These are phyloP conservation scores for Boletellus ananiceps DNA, from an alignment of 768 basidiomycete species.

Conservation along the genomic window DNA sequence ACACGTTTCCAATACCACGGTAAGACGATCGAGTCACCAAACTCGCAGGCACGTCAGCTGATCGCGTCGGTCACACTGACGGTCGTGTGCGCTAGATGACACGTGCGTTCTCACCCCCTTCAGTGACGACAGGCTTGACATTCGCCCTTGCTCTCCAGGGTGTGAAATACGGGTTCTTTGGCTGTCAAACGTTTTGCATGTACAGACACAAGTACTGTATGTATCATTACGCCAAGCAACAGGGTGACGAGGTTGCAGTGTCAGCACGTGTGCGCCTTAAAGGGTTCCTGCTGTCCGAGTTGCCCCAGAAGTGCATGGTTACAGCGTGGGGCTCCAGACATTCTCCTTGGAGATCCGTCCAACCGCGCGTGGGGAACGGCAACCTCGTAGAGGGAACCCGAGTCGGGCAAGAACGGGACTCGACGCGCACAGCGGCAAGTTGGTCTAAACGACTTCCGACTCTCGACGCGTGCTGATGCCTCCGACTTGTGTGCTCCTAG, in stretches of 20 bases:
- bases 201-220: constrained; percentile 16
- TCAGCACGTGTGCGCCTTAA: neutral
- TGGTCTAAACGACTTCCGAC: too few relatives aligned
- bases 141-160: constrained; percentile 25
- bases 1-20: constrained; percentile 82
- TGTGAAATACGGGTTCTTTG: constrained; percentile 26
- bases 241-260: constrained; percentile 2
- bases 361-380: too few relatives aligned
- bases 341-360: too few relatives aligned
- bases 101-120: constrained; percentile 41
- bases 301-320: too few relatives aligned
- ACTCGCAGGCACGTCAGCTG: constrained; percentile 5
- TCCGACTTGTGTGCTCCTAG: too few relatives aligned
- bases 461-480: too few relatives aligned
- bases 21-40: constrained; percentile 30
- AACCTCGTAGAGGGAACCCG: too few relatives aligned
- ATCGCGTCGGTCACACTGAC: constrained; percentile 10
- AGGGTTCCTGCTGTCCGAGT: neutral
- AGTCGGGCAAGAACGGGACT: too few relatives aligned
- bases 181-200: constrained; percentile 17
- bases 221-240: constrained; percentile 12
- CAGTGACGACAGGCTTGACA: neutral
- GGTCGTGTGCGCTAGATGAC: constrained; percentile 41
- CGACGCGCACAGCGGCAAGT: too few relatives aligned
- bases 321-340: too few relatives aligned